phyloP scores from a whole-genome alignment of 805 yeast species.

The Ogataea thermomethanolica region DNA sequence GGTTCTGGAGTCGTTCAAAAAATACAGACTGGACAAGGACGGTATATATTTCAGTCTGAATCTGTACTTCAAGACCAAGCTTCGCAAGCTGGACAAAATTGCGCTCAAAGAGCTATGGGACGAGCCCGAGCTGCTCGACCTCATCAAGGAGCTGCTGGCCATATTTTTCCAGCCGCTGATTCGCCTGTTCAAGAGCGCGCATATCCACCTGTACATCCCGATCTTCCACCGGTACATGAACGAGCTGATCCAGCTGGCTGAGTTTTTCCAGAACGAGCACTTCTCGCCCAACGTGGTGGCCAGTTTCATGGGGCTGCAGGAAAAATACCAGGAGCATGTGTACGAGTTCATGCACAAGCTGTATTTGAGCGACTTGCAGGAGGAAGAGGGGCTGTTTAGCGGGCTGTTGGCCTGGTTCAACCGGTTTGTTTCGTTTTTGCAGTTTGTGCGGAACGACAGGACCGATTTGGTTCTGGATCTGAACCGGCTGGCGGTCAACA shows the following conservation, averaged over 20 bases:
- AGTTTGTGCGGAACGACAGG: conserved; percentile 50
- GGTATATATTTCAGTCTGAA: conserved; percentile 49
- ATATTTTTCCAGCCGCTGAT: conserved; percentile 74
- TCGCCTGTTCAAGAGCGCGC: conserved; percentile 61
- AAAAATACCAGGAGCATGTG: conserved; percentile 67
- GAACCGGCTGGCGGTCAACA: conserved; percentile 32
- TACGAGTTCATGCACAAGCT: conserved; percentile 77
- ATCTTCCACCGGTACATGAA: conserved; percentile 62
- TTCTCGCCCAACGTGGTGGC: conserved; percentile 60
- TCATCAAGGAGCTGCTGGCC: conserved; percentile 69
- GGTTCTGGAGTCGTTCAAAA: conserved; percentile 21
- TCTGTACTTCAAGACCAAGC: conserved; percentile 57
- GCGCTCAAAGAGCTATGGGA: conserved; percentile 75
- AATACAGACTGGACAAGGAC: conserved; percentile 28
- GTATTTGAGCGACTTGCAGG: conserved; percentile 66
- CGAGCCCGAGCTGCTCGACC: conserved; percentile 74
- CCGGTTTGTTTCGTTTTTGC: conserved; percentile 56
- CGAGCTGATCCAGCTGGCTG: conserved; percentile 61
- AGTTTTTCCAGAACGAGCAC: conserved; percentile 44
- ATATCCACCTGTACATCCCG: conserved; percentile 60
- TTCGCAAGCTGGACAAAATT: conserved; percentile 73
- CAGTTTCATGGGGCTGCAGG: conserved; percentile 59
- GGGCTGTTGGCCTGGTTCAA: conserved; percentile 74
- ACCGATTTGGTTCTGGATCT: conserved; percentile 46
- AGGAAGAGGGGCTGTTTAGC: conserved; percentile 50